Conservation (phyloP, 176 grass and related monocot genomes). For the Juncus effusus region DNA sequence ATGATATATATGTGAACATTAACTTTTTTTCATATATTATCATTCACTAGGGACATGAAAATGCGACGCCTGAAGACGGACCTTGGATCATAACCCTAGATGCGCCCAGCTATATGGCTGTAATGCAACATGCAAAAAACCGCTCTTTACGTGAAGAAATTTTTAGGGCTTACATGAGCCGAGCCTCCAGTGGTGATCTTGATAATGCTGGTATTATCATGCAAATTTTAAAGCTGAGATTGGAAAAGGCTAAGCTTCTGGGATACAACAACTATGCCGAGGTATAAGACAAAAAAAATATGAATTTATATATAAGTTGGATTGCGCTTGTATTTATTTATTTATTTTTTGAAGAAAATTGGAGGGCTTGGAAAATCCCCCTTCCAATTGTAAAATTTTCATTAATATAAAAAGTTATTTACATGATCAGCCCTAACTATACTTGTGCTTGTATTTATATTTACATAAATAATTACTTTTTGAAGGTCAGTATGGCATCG, state of each 20-base stretch:
- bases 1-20: too few species aligned
- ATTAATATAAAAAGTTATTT: neutral
- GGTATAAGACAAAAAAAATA: slow-evolving; percentile 28
- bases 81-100: slow-evolving; percentile 95
- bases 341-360: neutral
- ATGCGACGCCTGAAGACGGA: slow-evolving; percentile 83
- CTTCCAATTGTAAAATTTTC: too few species aligned
- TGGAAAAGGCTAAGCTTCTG: slow-evolving; percentile 90
- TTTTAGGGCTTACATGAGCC: slow-evolving; percentile 65
- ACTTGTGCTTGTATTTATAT: too few species aligned
- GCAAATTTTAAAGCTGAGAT: slow-evolving; percentile 75
- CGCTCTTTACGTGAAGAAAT: slow-evolving; percentile 87
- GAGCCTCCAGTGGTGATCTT: slow-evolving; percentile 82
- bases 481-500: slow-evolving; percentile 76
- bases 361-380: too few species aligned
- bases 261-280: slow-evolving; percentile 94
- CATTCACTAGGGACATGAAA: slow-evolving; percentile 68
- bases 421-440: neutral
- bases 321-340: neutral
- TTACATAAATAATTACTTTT: neutral
- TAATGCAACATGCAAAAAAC: slow-evolving; percentile 93
- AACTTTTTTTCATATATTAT: too few species aligned
- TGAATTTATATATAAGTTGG: slow-evolving; percentile 1
- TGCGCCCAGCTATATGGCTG: slow-evolving; percentile 71
- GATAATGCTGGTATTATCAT: slow-evolving; percentile 76